Evolutionary conservation across 2,329 filamentous ascomycete species (phyloP), one percentile per base, ranked within the genome.

Genomic region (Claviceps digitariae): DNA sequence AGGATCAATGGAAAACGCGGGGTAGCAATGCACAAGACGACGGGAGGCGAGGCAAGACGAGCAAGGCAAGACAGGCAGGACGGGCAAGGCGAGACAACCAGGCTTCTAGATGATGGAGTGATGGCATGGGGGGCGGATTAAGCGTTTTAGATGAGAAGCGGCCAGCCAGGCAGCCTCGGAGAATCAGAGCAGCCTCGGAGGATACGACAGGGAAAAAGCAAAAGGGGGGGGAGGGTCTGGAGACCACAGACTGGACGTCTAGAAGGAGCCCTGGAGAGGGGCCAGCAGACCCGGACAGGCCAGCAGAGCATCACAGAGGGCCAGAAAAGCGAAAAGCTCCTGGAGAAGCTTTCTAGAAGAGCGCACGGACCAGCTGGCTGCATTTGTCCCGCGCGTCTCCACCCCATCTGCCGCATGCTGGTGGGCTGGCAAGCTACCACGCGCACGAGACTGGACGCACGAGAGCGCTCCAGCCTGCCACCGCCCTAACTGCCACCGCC

Each of bases 291-390:
- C 27, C 5, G 27, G 25, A 34, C 23, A 46, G 25, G 50, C 44
- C 36, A 2, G 31, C n/a, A n/a, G n/a, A n/a, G n/a, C n/a, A 31
- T 50, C 52, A 43, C 46, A 51, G 40, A 52, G n/a, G n/a, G n/a
- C n/a, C n/a, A n/a, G n/a, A n/a, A n/a, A n/a, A n/a, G n/a, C n/a
- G 41, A 34, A 47, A 34, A 12, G 52, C 52, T 48, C 52, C 29
- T 49, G 54, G 46, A 50, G 59, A 62, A 62, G 57, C 59, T 61
- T 62, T 62, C 59, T 62, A 63, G 61, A 63, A 63, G 47, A 41
- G 55, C 51, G 59, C 60, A 61, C 60, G 52, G 57, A 41, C 56
- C 59, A 57, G 38, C n/a, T 20, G 38, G 34, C 41, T 51, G 52
- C 51, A 52, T 47, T 31, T 51, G 53, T 54, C 53, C 53, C 49